Evolutionary conservation across 257 asterid species (phyloP), one percentile per base, ranked within the genome.

Genomic region (Thymus mandschuricus): DNA sequence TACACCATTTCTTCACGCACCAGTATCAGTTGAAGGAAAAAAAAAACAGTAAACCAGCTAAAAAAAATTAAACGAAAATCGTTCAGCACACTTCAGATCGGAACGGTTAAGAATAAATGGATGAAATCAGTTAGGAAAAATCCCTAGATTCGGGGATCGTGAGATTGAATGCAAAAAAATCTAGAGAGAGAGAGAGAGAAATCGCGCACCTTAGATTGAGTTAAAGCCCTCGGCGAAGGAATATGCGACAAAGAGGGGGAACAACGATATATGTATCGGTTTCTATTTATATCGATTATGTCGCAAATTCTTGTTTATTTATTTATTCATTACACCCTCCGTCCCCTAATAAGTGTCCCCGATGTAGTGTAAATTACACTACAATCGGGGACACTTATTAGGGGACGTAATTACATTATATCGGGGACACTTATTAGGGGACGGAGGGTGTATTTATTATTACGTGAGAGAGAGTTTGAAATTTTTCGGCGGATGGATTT

Each of bases 91-190:
- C 10, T 44, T 55, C 44, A 49, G 15, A 40, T 35, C 54, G 45
- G 57, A 60, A 38, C 2, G 28, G 58, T 59, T 55, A 66, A 75
- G 21, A 62, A 66, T 60, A 6, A 48, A 41, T 13, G 70, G 63
- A 55, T 41, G 48, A 35, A 69, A 71, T 13, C 60, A 51, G 67
- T 29, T 73, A 12, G 57, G 52, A 40, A 43, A 76, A 59, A 65
- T 5, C 74, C 88, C 79, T 71, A 75, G 79, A 84, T 82, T 79
- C 63, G 58, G 75, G 78, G 86, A 82, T 84, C 87, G 81, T 66
- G 75, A 74, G 60, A 79, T 59, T 66, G 40, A 62, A 27, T 45
- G 55, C 62, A 2, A 51, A 27, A 69, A 57, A 51, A 60, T 12
- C 78, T 80, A 74, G 83, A 69, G 88, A 67, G 65, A 74, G 59